These are phyloP conservation scores for Ajuga reptans DNA, from an alignment of 305 asterid species.

Conservation along the genomic window DNA sequence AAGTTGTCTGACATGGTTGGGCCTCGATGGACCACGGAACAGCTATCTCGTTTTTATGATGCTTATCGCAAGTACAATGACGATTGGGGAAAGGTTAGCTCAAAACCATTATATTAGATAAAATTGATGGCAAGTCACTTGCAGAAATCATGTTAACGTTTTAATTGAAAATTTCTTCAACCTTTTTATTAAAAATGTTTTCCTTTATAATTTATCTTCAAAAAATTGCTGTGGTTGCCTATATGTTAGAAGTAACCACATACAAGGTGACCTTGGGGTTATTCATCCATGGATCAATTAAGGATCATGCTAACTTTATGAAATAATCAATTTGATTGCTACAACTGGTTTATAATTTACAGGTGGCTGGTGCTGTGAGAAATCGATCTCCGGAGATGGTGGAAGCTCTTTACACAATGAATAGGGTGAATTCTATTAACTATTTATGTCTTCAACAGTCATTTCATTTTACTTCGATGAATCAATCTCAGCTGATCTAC, in stretches of 20 bases:
- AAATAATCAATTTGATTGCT: conserved; percentile 13
- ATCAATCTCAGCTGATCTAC: neutral
- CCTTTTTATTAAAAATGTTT: neutral
- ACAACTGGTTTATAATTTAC: conserved; percentile 20
- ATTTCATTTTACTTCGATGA: conserved; percentile 8
- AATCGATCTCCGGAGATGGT: conserved; percentile 73
- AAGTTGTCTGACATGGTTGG: conserved; percentile 80
- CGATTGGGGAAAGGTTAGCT: conserved; percentile 88
- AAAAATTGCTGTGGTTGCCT: neutral
- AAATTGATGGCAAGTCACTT: conserved; percentile 3
- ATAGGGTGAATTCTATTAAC: conserved; percentile 42
- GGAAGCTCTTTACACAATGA: conserved; percentile 80
- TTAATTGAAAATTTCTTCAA: conserved; percentile 3
- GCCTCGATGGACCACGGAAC: conserved; percentile 72
- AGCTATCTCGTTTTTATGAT: conserved; percentile 66
- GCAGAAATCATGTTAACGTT: neutral
- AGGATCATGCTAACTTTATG: neutral
- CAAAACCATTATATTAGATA: neutral
- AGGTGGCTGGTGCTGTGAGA: conserved; percentile 72
- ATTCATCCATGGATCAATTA: neutral
- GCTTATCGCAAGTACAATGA: conserved; percentile 68
- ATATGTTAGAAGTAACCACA: conserved; percentile 1
- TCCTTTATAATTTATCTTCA: neutral
- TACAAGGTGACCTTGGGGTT: conserved; percentile 1
- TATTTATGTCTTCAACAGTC: neutral